These are phyloP conservation scores for Papiliotrema terrestris DNA, from an alignment of 1,284 basidiomycete species.

Conservation along the genomic window DNA sequence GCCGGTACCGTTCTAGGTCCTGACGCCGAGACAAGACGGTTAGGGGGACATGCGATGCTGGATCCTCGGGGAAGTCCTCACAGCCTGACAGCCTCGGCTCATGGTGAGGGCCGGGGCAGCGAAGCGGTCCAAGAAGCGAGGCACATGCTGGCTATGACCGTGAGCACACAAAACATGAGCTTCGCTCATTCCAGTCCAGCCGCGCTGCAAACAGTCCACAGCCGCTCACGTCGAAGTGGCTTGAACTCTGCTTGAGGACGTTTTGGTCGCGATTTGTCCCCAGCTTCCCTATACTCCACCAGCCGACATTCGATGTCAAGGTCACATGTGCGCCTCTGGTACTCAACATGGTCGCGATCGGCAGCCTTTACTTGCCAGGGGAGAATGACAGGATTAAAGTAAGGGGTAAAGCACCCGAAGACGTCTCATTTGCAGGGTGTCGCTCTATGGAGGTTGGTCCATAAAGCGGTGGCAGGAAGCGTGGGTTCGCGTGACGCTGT, in stretches of 20 bases:
- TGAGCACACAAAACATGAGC: not conserved
- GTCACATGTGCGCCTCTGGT: not conserved
- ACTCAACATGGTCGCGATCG: slow-evolving; percentile 1
- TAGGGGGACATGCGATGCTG: too few relatives aligned
- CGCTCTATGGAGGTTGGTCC: not conserved
- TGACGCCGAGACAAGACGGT: too few relatives aligned
- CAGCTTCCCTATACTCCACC: not conserved
- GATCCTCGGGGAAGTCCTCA: too few relatives aligned
- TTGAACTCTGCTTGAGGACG: not conserved
- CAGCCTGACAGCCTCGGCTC: too few relatives aligned
- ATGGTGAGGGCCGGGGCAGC: too few relatives aligned
- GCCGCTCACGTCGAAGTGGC: not conserved
- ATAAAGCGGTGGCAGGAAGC: not conserved
- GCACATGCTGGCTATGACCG: not conserved
- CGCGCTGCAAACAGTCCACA: not conserved
- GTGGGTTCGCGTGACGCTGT: not conserved
- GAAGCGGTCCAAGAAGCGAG: too few relatives aligned
- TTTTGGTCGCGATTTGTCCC: not conserved
- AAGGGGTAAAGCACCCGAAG: not conserved
- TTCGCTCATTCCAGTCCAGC: not conserved
- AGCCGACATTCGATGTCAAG: not conserved
- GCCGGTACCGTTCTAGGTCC: too few relatives aligned
- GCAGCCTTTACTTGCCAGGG: not conserved
- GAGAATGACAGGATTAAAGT: not conserved
- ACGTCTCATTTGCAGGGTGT: not conserved